Base-by-base conservation (phyloP, 1,284 basidiomycete genomes). In the Phlebopus sp. region DNA sequence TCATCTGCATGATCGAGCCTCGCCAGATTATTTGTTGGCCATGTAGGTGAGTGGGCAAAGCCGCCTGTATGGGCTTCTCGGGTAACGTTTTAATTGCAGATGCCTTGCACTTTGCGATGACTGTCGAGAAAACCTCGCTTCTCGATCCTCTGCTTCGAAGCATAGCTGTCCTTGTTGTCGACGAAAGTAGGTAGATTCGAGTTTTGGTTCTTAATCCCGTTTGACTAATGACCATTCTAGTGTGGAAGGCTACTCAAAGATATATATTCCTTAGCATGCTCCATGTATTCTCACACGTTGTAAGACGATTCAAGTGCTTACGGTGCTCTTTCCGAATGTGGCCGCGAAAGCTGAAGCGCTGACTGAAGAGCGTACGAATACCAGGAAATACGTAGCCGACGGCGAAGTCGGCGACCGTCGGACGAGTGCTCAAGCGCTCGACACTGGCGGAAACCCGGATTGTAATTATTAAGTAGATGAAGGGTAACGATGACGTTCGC, bases 11-110 rank as follows among this genome's bases (percentile, higher is more conserved):
- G n/a, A 69, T 70, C n/a, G 82, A 85, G 55, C 69, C 75, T 17
- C 69, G 86, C 38, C 79, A 84, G 56, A 77, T 89, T 45, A 85
- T 89, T 42, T 89, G 85, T 57, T 89, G 86, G 86, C 86, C 86
- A 17, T 89, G 86, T 63, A 77, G 86, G 82, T 84, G 56, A 57
- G 82, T 71, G 36, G 10, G 2, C 11, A 13, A 13, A 18, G 30
- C 27, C 17, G 38, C 25, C 29, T 23, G 9, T 44, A 52, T 46
- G 59, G 23, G 17, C 35, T 37, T 37, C 59, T 45, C 1, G 13
- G 14, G 19, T 18, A 37, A 27, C 8, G 11, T 42, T 17, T 30
- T 36, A 14, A 25, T 18, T 5, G 17, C 54, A 86, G 84, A 50
- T 89, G 86, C 59, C 71, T 89, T 21, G 77, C 84, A 2, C 72